Evolutionary conservation across 2,329 filamentous ascomycete species (phyloP), one percentile per base, ranked within the genome.

Genomic region (Aspergillus intermedius): DNA sequence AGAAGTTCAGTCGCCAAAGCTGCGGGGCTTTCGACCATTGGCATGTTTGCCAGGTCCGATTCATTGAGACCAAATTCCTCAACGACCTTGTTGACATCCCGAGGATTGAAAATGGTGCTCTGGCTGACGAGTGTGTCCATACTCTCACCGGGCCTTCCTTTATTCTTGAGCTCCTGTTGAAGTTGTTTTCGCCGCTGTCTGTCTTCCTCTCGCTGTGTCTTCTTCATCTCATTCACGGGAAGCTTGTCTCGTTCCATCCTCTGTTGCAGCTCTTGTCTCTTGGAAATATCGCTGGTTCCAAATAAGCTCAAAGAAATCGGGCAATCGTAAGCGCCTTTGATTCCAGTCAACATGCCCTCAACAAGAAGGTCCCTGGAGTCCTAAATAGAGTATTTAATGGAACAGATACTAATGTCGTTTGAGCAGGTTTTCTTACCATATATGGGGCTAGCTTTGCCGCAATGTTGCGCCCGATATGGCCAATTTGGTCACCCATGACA

Each of bases 1-100:
- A 95, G 75, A 44, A 95, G 73, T 35, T 79, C 72, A 0, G 88
- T 86, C 21, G 77, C 71, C 39, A 95, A 72, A 5, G 74, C 71
- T 5, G 72, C 59, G 0, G 90, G 90, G 55, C 89, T 86, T 3
- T 79, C 67, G 2, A 84, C 87, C 74, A 81, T 80, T 0, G 87
- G 84, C 81, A 95, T 81, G 40, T 80, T 78, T 5, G 80, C 78
- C 46, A 95, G 71, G 13, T 83, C 75, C 1, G 82, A 77, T 68
- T 95, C 88, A 34, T 82, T 80, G 57, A 83, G 77, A 1, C 86
- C 86, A 58, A 91, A 79, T 35, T 80, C 79, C 59, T 91, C 86
- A 5, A 84, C 77, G 10, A 83, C 79, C 61, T 84, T 78, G 13
- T 76, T 78, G 40, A 81, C 78, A 51, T 81, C 78, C 34, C 86